Evolutionary conservation across 2,329 filamentous ascomycete species (phyloP).

Genomic region (Sclerotinia trifoliorum): DNA sequence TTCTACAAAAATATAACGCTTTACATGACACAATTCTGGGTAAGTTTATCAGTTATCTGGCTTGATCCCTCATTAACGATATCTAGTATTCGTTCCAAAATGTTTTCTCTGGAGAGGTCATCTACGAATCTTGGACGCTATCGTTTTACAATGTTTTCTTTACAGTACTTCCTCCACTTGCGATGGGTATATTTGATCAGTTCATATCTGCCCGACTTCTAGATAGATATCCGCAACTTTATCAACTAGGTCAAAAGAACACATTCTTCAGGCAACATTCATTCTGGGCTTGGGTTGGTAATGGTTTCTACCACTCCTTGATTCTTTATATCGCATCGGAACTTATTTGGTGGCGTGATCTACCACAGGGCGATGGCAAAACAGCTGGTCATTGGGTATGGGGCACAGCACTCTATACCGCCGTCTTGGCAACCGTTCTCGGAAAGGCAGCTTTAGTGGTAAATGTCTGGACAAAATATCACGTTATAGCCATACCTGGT

Average conservation of each 20-base stretch:
- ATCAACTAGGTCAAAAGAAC: constrained; percentile 88
- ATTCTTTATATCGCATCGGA: constrained; percentile 85
- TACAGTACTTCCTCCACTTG: constrained; percentile 88
- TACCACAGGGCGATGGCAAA: constrained; percentile 74
- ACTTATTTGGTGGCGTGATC: constrained; percentile 78
- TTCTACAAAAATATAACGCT: constrained; percentile 99
- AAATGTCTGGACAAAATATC: constrained; percentile 99
- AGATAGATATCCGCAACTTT: constrained; percentile 94
- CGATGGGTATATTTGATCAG: constrained; percentile 94
- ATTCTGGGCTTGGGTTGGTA: constrained; percentile 89
- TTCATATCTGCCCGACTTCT: constrained; percentile 92
- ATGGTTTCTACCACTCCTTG: constrained; percentile 93
- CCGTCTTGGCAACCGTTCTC: constrained; percentile 88
- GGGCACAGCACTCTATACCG: constrained; percentile 92
- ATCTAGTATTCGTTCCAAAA: constrained; percentile 92
- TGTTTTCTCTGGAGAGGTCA: constrained; percentile 94
- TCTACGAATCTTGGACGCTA: constrained; percentile 99
- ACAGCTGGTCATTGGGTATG: constrained; percentile 95
- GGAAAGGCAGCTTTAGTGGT: constrained; percentile 93
- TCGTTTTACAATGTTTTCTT: constrained; percentile 99
- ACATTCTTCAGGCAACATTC: constrained; percentile 91
- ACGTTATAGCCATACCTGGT: constrained; percentile 90
- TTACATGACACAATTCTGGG: constrained; percentile 99
- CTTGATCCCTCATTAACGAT: constrained; percentile 27
- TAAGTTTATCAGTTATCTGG: constrained; percentile 47